Conservation (phyloP, 306 rosid species). For the Arachis stenosperma region DNA sequence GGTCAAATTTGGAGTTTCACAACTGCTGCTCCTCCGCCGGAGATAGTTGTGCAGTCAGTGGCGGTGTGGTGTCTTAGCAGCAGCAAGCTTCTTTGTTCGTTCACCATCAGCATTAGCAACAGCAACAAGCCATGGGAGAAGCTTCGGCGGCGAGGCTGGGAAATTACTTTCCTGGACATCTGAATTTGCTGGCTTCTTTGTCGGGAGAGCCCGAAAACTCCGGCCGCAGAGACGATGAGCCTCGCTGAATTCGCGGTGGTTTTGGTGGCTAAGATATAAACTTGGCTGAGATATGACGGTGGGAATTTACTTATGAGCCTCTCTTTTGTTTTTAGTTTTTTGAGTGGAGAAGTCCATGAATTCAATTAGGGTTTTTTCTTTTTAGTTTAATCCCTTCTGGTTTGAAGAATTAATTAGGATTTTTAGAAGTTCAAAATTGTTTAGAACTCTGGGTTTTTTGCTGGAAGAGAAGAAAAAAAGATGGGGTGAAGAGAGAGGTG, state of each 20-base stretch:
- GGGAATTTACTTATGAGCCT: constrained; percentile 42
- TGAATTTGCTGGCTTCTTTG: constrained; percentile 94
- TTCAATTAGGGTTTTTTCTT: constrained; percentile 53
- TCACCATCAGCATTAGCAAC: too few relatives aligned
- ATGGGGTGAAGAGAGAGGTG: neutral
- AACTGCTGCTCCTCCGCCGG: constrained; percentile 65
- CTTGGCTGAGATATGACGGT: constrained; percentile 33
- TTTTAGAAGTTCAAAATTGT: constrained; percentile 49
- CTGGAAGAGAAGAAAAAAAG: constrained; percentile 40
- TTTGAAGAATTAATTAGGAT: constrained; percentile 51
- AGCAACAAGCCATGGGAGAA: too few relatives aligned
- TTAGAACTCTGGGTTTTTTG: constrained; percentile 62
- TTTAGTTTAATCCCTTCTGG: constrained; percentile 17
- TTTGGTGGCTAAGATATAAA: constrained; percentile 15
- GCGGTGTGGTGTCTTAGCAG: constrained; percentile 53
- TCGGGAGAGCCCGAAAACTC: constrained; percentile 87
- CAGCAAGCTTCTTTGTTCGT: too few relatives aligned
- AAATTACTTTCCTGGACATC: constrained; percentile 97
- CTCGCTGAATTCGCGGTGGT: constrained; percentile 50
- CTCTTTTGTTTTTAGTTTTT: constrained; percentile 29
- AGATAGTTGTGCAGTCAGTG: constrained; percentile 61
- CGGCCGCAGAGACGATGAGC: constrained; percentile 88
- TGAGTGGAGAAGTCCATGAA: constrained; percentile 54
- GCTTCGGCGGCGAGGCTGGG: constrained; percentile 42
- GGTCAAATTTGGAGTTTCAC: constrained; percentile 95